Evolutionary conservation across 441 rosid genomes (phyloP).

Genomic region (Monsonia emarginata): DNA sequence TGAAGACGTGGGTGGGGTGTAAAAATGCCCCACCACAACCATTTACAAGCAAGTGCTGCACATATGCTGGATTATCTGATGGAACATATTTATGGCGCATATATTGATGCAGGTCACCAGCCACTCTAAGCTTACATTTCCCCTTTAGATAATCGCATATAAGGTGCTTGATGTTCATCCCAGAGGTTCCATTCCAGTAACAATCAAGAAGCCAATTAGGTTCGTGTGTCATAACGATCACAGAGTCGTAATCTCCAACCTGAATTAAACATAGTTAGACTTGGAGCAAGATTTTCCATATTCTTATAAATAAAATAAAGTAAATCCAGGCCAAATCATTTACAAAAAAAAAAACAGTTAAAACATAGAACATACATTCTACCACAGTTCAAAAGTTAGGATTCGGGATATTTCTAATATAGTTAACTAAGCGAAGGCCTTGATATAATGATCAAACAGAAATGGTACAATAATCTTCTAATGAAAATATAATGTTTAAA

Average conservation of each 20-base stretch:
- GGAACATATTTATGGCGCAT: conserved; percentile 85
- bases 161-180: conserved; percentile 74
- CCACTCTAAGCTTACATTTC: conserved; percentile 88
- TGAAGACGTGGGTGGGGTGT: conserved; percentile 93
- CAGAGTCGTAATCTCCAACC: conserved; percentile 72
- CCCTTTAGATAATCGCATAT: conserved; percentile 70
- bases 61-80: conserved; percentile 61
- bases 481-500: no score
- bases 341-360: no score
- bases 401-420: no score
- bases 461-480: no score
- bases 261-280: conserved; percentile 19
- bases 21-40: conserved; percentile 99
- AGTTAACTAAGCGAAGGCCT: no score
- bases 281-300: background rate
- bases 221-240: conserved; percentile 86
- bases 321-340: no score
- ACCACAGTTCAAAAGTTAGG: no score
- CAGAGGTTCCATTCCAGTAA: conserved; percentile 75
- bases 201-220: conserved; percentile 98
- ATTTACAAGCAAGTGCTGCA: conserved; percentile 88
- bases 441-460: no score
- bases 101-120: conserved; percentile 97
- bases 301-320: background rate
- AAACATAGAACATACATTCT: no score